phyloP scores from a whole-genome alignment of 768 basidiomycete species.

The Naganishia vaughanmartiniae region DNA sequence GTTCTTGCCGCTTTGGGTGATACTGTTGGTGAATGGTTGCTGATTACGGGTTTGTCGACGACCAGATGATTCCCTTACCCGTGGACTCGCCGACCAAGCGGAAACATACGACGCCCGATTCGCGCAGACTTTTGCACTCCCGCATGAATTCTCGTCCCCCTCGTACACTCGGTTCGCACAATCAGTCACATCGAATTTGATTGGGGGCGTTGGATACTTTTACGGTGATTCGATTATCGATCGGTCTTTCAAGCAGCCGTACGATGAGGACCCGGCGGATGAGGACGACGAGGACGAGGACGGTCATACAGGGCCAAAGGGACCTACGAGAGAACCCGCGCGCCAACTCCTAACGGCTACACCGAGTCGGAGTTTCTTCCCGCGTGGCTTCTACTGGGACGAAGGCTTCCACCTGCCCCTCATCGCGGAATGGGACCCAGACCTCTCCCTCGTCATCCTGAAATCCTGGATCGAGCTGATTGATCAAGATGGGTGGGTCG shows the following conservation, averaged over 20 bases:
- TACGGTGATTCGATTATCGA: constrained; percentile 86
- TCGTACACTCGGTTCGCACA: constrained; percentile 72
- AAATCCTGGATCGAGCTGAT: constrained; percentile 85
- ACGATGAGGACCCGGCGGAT: constrained; percentile 70
- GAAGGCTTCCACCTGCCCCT: constrained; percentile 93
- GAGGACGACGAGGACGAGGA: constrained; percentile 53
- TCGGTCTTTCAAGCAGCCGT: constrained; percentile 78
- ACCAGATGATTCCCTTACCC: constrained; percentile 64
- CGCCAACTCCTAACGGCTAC: constrained; percentile 81
- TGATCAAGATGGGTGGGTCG: constrained; percentile 94
- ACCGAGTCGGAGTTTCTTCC: constrained; percentile 94
- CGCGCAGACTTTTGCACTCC: constrained; percentile 66
- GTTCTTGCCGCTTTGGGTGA: too few species aligned
- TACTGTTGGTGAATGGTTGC: not conserved
- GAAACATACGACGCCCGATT: constrained; percentile 68
- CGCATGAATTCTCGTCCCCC: constrained; percentile 57
- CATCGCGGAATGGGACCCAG: constrained; percentile 90
- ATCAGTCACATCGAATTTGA: constrained; percentile 81
- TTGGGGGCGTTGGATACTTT: constrained; percentile 94
- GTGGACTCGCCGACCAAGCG: constrained; percentile 67
- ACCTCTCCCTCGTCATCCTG: constrained; percentile 82
- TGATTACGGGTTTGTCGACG: constrained; percentile 1
- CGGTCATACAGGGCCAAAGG: constrained; percentile 51
- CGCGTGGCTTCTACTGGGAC: constrained; percentile 98
- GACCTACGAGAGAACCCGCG: constrained; percentile 63